These are phyloP conservation scores for Calonectria fujianensis DNA, from an alignment of 2,329 filamentous ascomycete species.

Conservation along the genomic window DNA sequence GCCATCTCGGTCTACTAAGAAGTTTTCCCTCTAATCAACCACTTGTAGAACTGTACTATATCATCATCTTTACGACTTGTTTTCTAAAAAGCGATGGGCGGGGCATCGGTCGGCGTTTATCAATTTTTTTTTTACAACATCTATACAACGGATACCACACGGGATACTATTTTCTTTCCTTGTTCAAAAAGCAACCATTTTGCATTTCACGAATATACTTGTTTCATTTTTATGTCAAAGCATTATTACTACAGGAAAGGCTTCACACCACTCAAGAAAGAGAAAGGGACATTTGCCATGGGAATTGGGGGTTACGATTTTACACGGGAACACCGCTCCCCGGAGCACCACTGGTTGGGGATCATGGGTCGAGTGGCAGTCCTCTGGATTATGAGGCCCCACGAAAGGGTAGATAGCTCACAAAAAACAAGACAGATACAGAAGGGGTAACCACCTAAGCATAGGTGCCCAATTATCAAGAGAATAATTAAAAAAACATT, in stretches of 20 bases:
- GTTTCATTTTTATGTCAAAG: slow-evolving; percentile 42
- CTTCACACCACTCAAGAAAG: slow-evolving; percentile 53
- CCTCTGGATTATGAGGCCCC: slow-evolving; percentile 29
- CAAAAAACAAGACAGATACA: slow-evolving; percentile 43
- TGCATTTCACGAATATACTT: slow-evolving; percentile 44
- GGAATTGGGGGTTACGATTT: slow-evolving; percentile 43
- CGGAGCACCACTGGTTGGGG: slow-evolving; percentile 38
- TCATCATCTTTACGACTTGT: slow-evolving; percentile 51
- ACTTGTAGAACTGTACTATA: slow-evolving; percentile 44
- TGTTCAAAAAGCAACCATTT: slow-evolving; percentile 48
- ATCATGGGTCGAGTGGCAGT: slow-evolving; percentile 53
- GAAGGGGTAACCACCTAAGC: slow-evolving; percentile 30
- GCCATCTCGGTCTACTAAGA: slow-evolving; percentile 75
- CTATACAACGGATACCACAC: slow-evolving; percentile 56
- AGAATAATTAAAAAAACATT: slow-evolving; percentile 49
- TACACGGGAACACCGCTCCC: slow-evolving; percentile 51
- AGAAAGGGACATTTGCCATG: slow-evolving; percentile 42
- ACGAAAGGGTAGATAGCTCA: slow-evolving; percentile 51
- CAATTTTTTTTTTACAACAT: slow-evolving; percentile 24
- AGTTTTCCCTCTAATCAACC: slow-evolving; percentile 19
- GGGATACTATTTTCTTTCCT: slow-evolving; percentile 40
- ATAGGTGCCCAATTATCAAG: slow-evolving; percentile 30
- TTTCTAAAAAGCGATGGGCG: slow-evolving; percentile 54
- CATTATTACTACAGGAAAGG: slow-evolving; percentile 30
- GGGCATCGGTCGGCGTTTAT: slow-evolving; percentile 56